Base-by-base conservation (phyloP, 129 eudicot genomes). In the Arctium minus region DNA sequence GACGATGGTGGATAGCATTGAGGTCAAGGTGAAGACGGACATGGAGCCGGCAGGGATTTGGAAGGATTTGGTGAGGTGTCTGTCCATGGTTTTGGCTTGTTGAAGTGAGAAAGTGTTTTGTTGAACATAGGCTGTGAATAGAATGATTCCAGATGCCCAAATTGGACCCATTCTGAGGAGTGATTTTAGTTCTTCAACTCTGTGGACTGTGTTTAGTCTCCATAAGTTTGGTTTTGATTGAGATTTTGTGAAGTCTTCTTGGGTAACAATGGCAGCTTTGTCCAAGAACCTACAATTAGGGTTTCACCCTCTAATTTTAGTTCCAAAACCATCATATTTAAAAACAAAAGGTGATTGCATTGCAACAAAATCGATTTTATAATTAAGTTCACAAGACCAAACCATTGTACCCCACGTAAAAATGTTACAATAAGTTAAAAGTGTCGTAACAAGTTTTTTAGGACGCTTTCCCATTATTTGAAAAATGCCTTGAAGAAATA, bases 141-240 rank as follows among this genome's bases (percentile, higher is more conserved):
- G 89, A 62, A 95, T 80, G 53, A 95, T 95, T 1, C 97, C 99
- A 8, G 97, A 84, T 0, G 97, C 97, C 99, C 99, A 95, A 7
- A 95, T 95, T 8, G 97, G 99, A 42, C 90, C 91, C 97, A 95
- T 91, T 81, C 97, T 82, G 73, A 95, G 89, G 1, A 95, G 53
- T 22, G 97, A 87, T 76, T 93, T 95, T 4, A 95, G 89, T 46
- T 95, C 99, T 76, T 95, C 99, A 1, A 95, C 93, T 35, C 99
- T 86, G 72, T 95, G 99, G 85, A 95, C 91, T 9, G 97, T 95
- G 90, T 75, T 85, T 80, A 95, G 87, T 73, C 86, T 84, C 97
- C 99, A 95, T 50, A 86, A 78, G 76, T 95, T 90, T 46, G 94
- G 94, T 81, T 85, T 81, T 37, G 86, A 81, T 60, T 68, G 75